Conservation (phyloP, 2,329 filamentous ascomycete genomes). For the Xylaria sp. region DNA sequence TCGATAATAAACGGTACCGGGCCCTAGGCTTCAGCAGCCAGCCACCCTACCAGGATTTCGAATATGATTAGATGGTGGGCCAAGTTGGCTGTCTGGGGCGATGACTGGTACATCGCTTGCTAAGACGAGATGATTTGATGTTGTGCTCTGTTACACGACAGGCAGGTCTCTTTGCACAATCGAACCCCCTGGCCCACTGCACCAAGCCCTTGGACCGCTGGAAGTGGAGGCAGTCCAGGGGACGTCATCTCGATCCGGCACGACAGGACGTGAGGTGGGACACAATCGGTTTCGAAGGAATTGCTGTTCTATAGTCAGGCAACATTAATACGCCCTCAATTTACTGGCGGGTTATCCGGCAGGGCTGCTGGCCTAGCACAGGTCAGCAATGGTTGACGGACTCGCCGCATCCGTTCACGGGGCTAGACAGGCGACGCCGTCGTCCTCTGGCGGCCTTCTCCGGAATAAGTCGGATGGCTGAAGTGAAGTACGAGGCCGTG, state of each 20-base stretch:
- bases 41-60: constrained; percentile 2
- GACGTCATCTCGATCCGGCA: constrained; percentile 45
- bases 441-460: constrained; percentile 14
- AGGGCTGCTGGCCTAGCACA: constrained; percentile 11
- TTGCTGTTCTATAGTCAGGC: constrained; percentile 14
- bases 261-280: constrained; percentile 35
- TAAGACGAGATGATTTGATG: constrained; percentile 43
- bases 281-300: constrained; percentile 28
- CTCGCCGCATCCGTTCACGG: constrained; percentile 9
- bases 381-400: constrained; percentile 1
- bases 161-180: constrained; percentile 44
- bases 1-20: constrained; percentile 12
- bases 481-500: constrained; percentile 4
- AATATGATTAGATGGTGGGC: constrained; percentile 13
- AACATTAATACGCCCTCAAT: constrained; percentile 10
- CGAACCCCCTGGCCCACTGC: constrained; percentile 33
- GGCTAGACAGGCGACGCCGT: constrained; percentile 6
- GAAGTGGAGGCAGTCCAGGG: constrained; percentile 31
- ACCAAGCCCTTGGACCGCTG: constrained; percentile 30
- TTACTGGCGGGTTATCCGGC: constrained; percentile 9
- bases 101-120: constrained; percentile 43
- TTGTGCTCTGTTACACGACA: constrained; percentile 47
- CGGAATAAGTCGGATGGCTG: constrained; percentile 25
- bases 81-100: constrained; percentile 38
- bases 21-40: neutral